A percentile compares a stretch with the other conserved stretches of the same genome.
Evolutionary conservation across 2,329 filamentous ascomycete species (phyloP).

Genomic region (Calonectria ilicicola): DNA sequence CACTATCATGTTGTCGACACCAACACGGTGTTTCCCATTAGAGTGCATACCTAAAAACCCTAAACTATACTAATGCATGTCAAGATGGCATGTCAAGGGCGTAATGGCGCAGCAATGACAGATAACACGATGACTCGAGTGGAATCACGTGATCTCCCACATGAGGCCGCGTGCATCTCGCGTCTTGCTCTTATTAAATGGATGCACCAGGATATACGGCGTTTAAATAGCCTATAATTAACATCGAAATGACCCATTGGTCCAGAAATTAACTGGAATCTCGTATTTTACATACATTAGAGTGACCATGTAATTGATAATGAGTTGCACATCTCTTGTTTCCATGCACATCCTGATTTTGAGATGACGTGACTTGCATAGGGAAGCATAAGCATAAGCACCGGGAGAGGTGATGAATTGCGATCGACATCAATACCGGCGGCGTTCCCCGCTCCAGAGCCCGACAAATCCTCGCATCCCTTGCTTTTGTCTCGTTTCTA

Average conservation of each 20-base stretch:
- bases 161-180: constrained; percentile 7
- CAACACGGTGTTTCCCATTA: too few species aligned
- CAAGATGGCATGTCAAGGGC: not conserved
- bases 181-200: not conserved
- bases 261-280: too few species aligned
- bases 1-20: not conserved
- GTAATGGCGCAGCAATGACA: not conserved
- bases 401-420: not conserved
- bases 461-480: not conserved
- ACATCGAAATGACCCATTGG: not conserved
- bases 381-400: not conserved
- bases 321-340: not conserved
- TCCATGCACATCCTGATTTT: not conserved
- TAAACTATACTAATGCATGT: not conserved
- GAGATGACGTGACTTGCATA: not conserved
- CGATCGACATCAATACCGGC: not conserved
- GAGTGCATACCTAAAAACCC: not conserved
- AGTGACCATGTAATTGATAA: not conserved
- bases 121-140: not conserved
- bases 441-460: not conserved
- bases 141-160: not conserved
- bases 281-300: not conserved
- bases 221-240: not conserved
- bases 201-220: not conserved
- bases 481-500: constrained; percentile 5